Evolutionary conservation across 202 grass and related monocot species (phyloP).

Genomic region (Alloteropsis angusta): DNA sequence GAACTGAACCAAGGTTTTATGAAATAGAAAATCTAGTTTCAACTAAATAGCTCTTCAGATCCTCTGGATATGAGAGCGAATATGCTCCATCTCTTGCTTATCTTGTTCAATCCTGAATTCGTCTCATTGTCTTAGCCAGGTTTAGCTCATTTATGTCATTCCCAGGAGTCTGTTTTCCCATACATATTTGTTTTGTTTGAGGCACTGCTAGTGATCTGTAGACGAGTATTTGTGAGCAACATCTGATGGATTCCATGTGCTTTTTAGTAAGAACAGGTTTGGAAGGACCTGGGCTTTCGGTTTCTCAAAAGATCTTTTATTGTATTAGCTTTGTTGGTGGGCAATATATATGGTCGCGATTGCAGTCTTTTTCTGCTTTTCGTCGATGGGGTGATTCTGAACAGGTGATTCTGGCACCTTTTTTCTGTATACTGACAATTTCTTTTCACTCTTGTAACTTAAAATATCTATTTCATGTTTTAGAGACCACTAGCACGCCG

Average conservation of each 20-base stretch:
- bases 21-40: not conserved
- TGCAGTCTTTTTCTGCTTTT: constrained; percentile 91
- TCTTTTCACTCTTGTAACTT: not conserved
- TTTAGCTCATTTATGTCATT: not conserved
- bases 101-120: not conserved
- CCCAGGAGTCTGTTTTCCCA: not conserved
- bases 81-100: not conserved
- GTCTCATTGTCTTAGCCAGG: not conserved
- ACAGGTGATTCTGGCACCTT: constrained; percentile 42
- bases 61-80: not conserved
- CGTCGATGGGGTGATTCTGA: constrained; percentile 96
- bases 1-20: not conserved
- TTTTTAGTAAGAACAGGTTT: constrained; percentile 88
- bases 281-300: constrained; percentile 86
- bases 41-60: not conserved
- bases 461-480: not conserved
- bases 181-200: not conserved
- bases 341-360: constrained; percentile 74
- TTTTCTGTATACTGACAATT: constrained; percentile 19
- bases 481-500: constrained; percentile 73
- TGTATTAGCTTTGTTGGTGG: constrained; percentile 84
- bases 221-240: constrained; percentile 1
- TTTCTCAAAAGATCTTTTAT: constrained; percentile 86
- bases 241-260: not conserved
- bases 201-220: not conserved